Evolutionary conservation across 2,329 filamentous ascomycete species (phyloP), one percentile per base, ranked within the genome.

Genomic region (Fragosphaeria purpurea): DNA sequence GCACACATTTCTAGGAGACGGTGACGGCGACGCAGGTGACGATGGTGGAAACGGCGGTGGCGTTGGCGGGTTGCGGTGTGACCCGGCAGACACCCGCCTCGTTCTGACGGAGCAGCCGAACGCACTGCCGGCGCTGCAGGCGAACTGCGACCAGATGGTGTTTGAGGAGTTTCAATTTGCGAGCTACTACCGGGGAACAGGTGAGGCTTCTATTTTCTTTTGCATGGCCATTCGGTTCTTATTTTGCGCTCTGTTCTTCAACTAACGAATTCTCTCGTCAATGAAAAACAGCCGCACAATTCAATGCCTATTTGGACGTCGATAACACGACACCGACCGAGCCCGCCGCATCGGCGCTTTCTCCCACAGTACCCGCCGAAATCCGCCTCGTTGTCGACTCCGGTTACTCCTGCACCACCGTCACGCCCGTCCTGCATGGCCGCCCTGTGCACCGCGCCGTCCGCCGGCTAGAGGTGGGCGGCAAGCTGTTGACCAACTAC

Each of bases 161-260:
- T 97, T 98, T 71, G 93, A 98, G 63, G 90, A 97, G 64, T 98
- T 93, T 70, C 88, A 88, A 3, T 98, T 98, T 67, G 79, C 84
- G 9, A 85, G 86, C 57, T 95, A 95, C 68, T 85, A 85, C 57
- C 80, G 93, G 54, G 83, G 80, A 51, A 72, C 86, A 56, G 86
- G 86, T 79, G 64, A 53, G 71, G n/a, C 48, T 37, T 11, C n/a
- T 35, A 37, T 42, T 22, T 39, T 44, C 37, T 47, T 59, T 41
- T 56, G 48, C 42, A 30, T 8, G 35, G 41, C 35, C 35, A 3
- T 2, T 22, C 22, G 22, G 22, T 22, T 22, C 22, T 22, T 37
- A 7, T 37, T 37, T 37, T 7, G 35, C 2, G 2, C 35, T 11
- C 7, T 37, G 35, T 3, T 37, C 22, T 22, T 2, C 22, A 22